Conservation (phyloP, 176 grass and related monocot genomes). For the Zizania latifolia region DNA sequence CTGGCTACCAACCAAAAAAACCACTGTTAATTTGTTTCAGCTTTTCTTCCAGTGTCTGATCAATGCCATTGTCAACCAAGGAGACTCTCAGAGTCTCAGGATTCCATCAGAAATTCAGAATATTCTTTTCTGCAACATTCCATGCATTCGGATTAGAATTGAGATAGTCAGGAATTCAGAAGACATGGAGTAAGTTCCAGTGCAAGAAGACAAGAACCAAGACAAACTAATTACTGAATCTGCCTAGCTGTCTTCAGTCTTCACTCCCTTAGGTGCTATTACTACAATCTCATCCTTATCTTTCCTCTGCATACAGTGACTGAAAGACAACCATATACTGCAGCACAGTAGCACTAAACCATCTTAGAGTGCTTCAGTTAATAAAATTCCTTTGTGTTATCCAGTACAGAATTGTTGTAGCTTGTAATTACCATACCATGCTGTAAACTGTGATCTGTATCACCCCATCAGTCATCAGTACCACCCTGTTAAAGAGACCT, state of each 20-base stretch:
- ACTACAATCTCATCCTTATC: background rate
- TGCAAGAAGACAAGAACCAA: conserved; percentile 15
- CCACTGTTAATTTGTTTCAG: background rate
- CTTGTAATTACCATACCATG: background rate
- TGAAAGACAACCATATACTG: background rate
- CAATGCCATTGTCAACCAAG: background rate
- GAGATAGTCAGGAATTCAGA: background rate
- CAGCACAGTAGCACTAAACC: too few species aligned
- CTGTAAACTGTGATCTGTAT: too few species aligned
- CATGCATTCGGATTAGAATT: background rate
- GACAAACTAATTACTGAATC: conserved; percentile 28
- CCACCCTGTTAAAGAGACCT: background rate
- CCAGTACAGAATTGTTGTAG: background rate
- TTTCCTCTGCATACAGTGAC: background rate
- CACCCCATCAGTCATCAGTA: too few species aligned
- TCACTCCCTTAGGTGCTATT: background rate
- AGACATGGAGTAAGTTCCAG: background rate
- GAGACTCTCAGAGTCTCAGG: too few species aligned
- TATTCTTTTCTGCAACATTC: background rate
- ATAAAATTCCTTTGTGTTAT: background rate
- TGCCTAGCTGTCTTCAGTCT: conserved; percentile 20
- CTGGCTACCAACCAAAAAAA: background rate
- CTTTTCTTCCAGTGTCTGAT: background rate
- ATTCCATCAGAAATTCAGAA: background rate
- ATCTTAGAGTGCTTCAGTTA: background rate